Evolutionary conservation across 345 rosid species (phyloP).

Genomic region (Salix suchowensis): DNA sequence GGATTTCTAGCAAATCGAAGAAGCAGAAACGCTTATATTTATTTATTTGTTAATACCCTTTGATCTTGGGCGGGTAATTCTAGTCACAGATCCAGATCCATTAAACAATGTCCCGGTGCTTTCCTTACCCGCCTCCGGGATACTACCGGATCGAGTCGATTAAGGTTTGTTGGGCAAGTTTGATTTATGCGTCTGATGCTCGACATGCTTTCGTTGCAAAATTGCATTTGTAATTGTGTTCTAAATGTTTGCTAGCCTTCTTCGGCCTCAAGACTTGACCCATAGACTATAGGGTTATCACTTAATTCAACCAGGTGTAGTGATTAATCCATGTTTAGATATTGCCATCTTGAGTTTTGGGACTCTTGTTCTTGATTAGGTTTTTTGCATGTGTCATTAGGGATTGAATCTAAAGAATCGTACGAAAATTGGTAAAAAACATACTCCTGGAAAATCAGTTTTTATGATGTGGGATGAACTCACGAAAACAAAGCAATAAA

Average conservation of each 20-base stretch:
- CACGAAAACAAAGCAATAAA: not conserved
- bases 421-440: not conserved
- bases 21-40: not conserved
- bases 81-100: not conserved
- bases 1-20: not conserved
- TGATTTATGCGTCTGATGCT: conserved; percentile 36
- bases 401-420: not conserved
- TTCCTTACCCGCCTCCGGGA: conserved; percentile 39
- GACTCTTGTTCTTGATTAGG: not conserved
- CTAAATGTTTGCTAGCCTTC: not conserved
- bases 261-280: not conserved
- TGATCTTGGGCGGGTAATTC: not conserved
- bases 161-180: conserved; percentile 62
- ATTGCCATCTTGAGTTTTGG: not conserved
- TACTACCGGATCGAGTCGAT: conserved; percentile 40
- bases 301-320: not conserved
- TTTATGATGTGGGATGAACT: too few species aligned
- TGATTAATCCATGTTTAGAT: not conserved
- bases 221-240: not conserved
- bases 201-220: conserved; percentile 17
- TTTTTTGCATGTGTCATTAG: not conserved
- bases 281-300: too few species aligned
- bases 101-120: conserved; percentile 52
- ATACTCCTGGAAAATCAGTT: not conserved
- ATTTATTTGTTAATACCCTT: not conserved